A percentile compares a stretch with the other conserved stretches of the same genome.
Evolutionary conservation across 2,329 filamentous ascomycete species (phyloP).

Genomic region (Ophiocordyceps sinensis): DNA sequence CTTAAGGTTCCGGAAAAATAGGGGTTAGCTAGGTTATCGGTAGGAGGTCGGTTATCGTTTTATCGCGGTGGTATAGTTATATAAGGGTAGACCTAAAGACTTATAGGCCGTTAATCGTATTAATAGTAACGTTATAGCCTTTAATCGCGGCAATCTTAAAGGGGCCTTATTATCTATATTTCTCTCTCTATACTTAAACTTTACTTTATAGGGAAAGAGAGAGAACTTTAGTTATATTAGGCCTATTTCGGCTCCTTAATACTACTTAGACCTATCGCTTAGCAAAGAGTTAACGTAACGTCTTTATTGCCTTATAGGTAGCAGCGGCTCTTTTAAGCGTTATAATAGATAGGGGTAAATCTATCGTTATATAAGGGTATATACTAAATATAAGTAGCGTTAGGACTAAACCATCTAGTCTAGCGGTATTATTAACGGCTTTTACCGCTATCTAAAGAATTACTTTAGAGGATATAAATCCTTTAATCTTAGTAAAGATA

Average conservation of each 20-base stretch:
- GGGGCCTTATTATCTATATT: neutral
- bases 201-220: neutral
- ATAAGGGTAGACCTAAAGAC: too few species aligned
- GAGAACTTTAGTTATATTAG: neutral
- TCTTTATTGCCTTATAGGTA: too few species aligned
- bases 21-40: too few species aligned
- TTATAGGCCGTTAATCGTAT: too few species aligned
- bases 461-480: neutral
- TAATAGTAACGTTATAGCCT: neutral
- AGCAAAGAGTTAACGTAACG: too few species aligned
- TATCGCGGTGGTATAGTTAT: neutral
- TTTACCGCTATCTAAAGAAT: too few species aligned
- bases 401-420: neutral
- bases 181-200: too few species aligned
- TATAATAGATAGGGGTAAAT: neutral
- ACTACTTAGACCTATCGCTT: too few species aligned
- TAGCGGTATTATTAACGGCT: too few species aligned
- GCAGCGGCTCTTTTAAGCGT: neutral
- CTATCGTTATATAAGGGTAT: neutral
- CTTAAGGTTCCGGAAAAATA: too few species aligned
- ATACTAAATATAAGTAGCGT: neutral
- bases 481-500: neutral
- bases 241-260: neutral
- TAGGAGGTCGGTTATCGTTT: neutral
- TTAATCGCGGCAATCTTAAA: neutral